Percentiles rank a stretch among this genome's conserved stretches.
These are phyloP conservation scores for Groenewaldozyma salmanticensis DNA, from an alignment of 805 yeast species.

Conservation along the genomic window DNA sequence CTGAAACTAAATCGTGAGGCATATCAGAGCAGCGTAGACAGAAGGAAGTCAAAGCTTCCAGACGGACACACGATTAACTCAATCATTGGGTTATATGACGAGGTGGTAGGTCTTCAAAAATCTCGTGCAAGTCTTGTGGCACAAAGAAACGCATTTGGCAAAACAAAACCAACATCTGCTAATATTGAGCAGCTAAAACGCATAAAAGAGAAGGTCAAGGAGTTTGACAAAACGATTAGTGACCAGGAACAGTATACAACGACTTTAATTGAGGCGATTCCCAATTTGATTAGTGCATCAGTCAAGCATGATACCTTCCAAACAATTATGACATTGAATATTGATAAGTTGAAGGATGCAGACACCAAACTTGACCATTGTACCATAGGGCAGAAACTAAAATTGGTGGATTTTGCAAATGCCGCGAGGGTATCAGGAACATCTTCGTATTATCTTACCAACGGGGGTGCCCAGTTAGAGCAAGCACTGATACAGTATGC, in stretches of 20 bases:
- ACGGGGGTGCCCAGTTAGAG: slow-evolving; percentile 81
- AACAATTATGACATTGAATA: slow-evolving; percentile 17
- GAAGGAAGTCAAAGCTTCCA: slow-evolving; percentile 17
- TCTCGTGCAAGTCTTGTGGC: slow-evolving; percentile 11
- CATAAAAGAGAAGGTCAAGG: slow-evolving; percentile 15
- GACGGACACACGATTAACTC: slow-evolving; percentile 14
- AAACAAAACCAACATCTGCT: slow-evolving; percentile 3
- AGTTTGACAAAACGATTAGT: slow-evolving; percentile 10
- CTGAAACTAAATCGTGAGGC: slow-evolving; percentile 9
- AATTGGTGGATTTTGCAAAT: slow-evolving; percentile 55
- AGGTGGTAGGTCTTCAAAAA: slow-evolving; percentile 11
- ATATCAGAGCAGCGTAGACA: slow-evolving; percentile 18
- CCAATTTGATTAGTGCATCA: slow-evolving; percentile 23
- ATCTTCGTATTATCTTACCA: slow-evolving; percentile 77
- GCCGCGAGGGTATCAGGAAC: slow-evolving; percentile 60
- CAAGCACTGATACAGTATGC: slow-evolving; percentile 84
- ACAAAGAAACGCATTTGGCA: slow-evolving; percentile 14
- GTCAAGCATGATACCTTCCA: slow-evolving; percentile 13
- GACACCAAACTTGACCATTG: slow-evolving; percentile 41
- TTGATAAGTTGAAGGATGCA: slow-evolving; percentile 7
- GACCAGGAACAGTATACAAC: slow-evolving; percentile 8
- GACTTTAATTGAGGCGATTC: slow-evolving; percentile 22
- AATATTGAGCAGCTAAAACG: slow-evolving; percentile 1
- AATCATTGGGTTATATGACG: slow-evolving; percentile 17
- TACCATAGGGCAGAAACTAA: slow-evolving; percentile 55